Evolutionary conservation across 2,329 filamentous ascomycete species (phyloP).

Genomic region (Chaetomiaceae sp.): DNA sequence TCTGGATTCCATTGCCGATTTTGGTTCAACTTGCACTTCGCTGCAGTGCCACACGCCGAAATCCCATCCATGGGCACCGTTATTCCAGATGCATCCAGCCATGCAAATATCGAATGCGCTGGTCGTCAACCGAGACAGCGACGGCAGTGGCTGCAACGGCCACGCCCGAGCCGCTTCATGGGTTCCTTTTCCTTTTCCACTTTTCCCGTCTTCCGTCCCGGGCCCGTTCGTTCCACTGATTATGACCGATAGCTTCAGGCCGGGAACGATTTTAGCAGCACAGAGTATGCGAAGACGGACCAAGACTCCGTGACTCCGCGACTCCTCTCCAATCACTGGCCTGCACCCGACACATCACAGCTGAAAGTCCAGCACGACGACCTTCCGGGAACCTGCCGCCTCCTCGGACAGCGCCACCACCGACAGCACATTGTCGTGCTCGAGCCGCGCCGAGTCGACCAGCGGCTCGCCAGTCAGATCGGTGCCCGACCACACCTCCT

Average conservation of each 20-base stretch:
- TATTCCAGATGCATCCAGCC: background rate
- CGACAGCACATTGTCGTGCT: conserved; percentile 35
- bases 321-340: no score
- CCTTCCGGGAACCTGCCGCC: conserved; percentile 21
- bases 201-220: no score
- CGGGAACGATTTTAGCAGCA: no score
- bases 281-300: no score
- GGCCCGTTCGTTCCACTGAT: no score
- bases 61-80: no score
- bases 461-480: conserved; percentile 38
- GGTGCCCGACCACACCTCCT: conserved; percentile 34
- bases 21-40: no score
- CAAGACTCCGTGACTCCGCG: no score
- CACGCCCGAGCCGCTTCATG: no score
- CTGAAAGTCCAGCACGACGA: conserved; percentile 37
- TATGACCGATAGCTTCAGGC: no score
- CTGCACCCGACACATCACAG: background rate
- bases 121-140: background rate
- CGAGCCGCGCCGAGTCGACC: conserved; percentile 36
- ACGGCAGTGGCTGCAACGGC: conserved; percentile 5
- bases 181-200: no score
- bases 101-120: background rate
- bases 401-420: conserved; percentile 31
- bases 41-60: background rate
- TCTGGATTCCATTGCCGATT: background rate